Base-by-base conservation (phyloP, 2,329 filamentous ascomycete genomes). In the Myriosclerotinia scirpicola region DNA sequence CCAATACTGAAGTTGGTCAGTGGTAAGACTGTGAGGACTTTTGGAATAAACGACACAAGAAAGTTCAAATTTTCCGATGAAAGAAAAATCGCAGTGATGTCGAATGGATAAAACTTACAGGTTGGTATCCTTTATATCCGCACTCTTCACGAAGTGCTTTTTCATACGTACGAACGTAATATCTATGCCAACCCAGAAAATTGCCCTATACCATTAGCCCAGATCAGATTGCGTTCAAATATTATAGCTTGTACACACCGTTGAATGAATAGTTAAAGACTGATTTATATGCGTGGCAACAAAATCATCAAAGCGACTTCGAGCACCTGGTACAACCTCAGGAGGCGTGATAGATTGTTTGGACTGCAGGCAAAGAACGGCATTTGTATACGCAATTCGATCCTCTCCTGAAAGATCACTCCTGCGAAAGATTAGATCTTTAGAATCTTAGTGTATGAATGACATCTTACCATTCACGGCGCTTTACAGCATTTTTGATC, bases 111-210 rank as follows among this genome's bases (percentile, higher is more conserved):
- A 84, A 81, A 76, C 67, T 65, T 61, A 72, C 64, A 46, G 80
- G 79, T 64, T 80, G 77, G 12, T 76, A 73, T 38, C 80, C 80
- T 5, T 71, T 77, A 68, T 81, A 82, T 44, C 78, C 78, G 64
- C 80, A 82, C 52, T 80, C 77, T 6, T 78, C 71, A 44, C 76
- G 73, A 9, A 82, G 75, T 48, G 77, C 78, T 63, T 78, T 74
- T 67, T 82, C 80, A 65, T 79, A 81, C 12, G 78, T 71, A 66
- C 75, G 76, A 56, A 79, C 73, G 69, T 76, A 80, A 67, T 79
- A 78, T 50, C 80, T 76, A 65, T 81, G 81, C 79, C 80, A 81
- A 36, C 76, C 74, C 53, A 81, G 71, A 70, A 81, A 80, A 69
- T 70, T 73, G 6, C 58, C 62, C 70, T 67, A 40, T 20, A 48